Conservation (phyloP, 2,329 filamentous ascomycete species). For the Ascocoryne sarcoides region DNA sequence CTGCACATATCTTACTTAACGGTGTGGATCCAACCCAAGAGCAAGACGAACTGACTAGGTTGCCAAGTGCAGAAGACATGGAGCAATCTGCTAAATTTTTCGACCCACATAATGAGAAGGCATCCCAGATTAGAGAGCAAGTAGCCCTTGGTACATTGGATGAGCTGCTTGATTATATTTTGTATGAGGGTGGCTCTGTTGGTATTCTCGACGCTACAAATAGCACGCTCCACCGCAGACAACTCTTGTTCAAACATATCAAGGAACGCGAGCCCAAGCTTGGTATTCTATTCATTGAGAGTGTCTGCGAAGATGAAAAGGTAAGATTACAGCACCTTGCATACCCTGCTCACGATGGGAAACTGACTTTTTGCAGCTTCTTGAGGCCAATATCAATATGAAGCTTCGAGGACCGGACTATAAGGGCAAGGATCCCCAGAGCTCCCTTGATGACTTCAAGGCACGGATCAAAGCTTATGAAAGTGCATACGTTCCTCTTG, state of each 20-base stretch:
- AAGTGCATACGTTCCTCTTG: conserved; percentile 85
- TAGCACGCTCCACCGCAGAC: conserved; percentile 79
- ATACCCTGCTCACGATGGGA: not conserved
- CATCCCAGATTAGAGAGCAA: conserved; percentile 77
- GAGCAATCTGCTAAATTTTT: conserved; percentile 94
- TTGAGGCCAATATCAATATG: conserved; percentile 94
- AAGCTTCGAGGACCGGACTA: conserved; percentile 96
- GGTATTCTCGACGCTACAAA: conserved; percentile 97
- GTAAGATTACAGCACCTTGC: conserved; percentile 29
- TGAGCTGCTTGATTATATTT: conserved; percentile 82
- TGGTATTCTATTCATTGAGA: conserved; percentile 91
- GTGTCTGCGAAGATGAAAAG: conserved; percentile 75
- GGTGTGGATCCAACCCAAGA: conserved; percentile 30
- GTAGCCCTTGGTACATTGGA: conserved; percentile 88
- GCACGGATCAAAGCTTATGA: conserved; percentile 88
- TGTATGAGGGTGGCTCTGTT: conserved; percentile 74
- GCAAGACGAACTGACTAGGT: conserved; percentile 10
- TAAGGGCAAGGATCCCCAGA: conserved; percentile 79
- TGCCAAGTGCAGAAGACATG: conserved; percentile 42
- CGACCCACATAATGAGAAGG: conserved; percentile 77
- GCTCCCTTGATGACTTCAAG: conserved; percentile 85
- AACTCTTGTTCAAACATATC: conserved; percentile 76
- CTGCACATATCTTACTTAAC: conserved; percentile 50
- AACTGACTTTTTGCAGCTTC: conserved; percentile 39
- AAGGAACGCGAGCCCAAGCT: conserved; percentile 75